phyloP scores from a whole-genome alignment of 2,329 filamentous ascomycete genomes.

The Colletotrichum sp. region DNA sequence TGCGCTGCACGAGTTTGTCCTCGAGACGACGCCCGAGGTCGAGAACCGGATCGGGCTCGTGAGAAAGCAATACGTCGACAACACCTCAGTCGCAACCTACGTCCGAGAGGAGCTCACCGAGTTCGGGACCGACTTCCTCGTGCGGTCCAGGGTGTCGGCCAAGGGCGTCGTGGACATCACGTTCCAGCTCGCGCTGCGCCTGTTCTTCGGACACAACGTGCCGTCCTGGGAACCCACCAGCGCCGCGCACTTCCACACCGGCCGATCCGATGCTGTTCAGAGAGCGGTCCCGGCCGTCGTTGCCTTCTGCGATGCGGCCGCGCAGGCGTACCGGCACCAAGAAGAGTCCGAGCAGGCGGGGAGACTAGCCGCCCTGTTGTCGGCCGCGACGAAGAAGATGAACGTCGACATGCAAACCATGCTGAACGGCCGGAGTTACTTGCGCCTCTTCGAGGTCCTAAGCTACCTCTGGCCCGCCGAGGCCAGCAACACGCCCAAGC shows the following conservation, averaged over 20 bases:
- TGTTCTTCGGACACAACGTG: constrained; percentile 25
- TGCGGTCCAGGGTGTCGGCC: neutral
- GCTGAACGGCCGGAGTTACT: no score
- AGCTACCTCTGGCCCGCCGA: no score
- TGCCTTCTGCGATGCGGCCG: constrained; percentile 19
- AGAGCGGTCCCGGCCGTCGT: constrained; percentile 16
- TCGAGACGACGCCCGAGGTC: neutral
- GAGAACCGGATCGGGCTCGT: neutral
- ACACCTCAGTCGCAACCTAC: neutral
- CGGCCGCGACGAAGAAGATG: no score
- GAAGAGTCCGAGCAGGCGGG: no score
- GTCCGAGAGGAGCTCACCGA: constrained; percentile 1
- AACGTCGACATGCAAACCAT: no score
- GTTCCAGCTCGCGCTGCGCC: constrained; percentile 24
- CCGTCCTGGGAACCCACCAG: constrained; percentile 25
- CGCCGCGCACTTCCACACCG: constrained; percentile 25
- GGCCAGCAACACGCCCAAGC: no score
- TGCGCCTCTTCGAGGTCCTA: no score
- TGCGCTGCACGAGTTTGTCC: constrained; percentile 6
- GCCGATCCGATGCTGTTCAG: constrained; percentile 26
- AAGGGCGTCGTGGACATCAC: constrained; percentile 24
- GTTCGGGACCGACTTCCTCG: constrained; percentile 13
- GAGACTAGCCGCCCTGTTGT: no score
- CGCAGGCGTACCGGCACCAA: neutral
- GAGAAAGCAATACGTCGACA: neutral